A percentile compares a stretch with the other conserved stretches of the same genome.
Conservation (phyloP, 2,329 filamentous ascomycete genomes). For the Ophiostoma fasciatum region DNA sequence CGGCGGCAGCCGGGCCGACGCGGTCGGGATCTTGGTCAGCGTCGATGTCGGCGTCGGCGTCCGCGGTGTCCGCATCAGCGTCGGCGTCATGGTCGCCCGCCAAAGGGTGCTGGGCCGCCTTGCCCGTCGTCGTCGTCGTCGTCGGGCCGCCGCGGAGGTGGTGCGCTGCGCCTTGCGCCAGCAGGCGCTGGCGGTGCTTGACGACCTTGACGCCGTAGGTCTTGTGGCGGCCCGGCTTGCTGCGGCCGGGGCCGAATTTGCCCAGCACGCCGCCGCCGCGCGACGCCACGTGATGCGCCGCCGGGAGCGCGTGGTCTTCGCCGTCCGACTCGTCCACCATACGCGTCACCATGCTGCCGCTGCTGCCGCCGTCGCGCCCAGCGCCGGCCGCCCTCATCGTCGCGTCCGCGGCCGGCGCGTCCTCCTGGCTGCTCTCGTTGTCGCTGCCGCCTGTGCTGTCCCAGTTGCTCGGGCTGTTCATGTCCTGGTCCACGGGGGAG, state of each 20-base stretch:
- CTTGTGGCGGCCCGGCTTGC: constrained; percentile 26
- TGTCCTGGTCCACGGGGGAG: constrained; percentile 29
- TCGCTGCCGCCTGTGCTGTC: constrained; percentile 33
- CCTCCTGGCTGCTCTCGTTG: constrained; percentile 28
- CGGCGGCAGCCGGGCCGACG: no score
- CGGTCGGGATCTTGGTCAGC: background rate
- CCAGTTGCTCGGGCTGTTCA: constrained; percentile 31
- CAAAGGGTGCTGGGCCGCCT: background rate
- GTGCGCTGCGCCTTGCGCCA: background rate
- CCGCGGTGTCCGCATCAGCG: background rate
- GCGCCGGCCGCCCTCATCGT: constrained; percentile 23
- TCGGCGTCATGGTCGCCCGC: background rate
- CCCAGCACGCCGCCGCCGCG: no score
- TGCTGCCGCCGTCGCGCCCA: constrained; percentile 9
- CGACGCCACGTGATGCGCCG: background rate
- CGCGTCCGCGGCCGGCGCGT: constrained; percentile 20
- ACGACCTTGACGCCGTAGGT: constrained; percentile 33
- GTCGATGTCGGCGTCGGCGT: background rate
- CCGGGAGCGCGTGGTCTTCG: constrained; percentile 3
- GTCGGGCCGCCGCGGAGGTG: background rate
- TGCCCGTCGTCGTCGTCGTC: background rate
- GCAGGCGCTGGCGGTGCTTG: constrained; percentile 6
- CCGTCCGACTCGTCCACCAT: constrained; percentile 24
- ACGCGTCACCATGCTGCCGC: no score
- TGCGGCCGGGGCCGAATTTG: no score